Conservation (phyloP, 371 early-diverging fungal species). For the Amoeboaphelidium protococcarum region DNA sequence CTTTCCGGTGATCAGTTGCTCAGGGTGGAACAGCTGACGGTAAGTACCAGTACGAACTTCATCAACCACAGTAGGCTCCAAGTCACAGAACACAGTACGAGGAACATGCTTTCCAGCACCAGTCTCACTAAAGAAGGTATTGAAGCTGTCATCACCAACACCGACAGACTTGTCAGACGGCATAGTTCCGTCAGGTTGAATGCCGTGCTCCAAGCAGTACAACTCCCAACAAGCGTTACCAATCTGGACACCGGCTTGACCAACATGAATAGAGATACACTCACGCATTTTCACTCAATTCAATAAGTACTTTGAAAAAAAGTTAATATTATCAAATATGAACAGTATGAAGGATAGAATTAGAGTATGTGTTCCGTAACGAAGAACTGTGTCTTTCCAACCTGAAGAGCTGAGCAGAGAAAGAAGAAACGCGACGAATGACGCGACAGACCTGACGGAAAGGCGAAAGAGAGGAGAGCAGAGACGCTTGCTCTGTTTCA, state of each 20-base stretch:
- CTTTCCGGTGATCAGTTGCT: slow-evolving; percentile 92
- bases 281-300: no score
- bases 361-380: no score
- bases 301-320: not conserved
- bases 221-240: slow-evolving; percentile 99
- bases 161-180: slow-evolving; percentile 42
- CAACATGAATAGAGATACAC: slow-evolving; percentile 90
- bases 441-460: no score
- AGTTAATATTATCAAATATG: not conserved
- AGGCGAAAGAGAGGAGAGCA: no score
- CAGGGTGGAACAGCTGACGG: slow-evolving; percentile 94
- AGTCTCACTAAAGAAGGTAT: slow-evolving; percentile 91
- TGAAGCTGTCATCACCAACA: slow-evolving; percentile 48
- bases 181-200: slow-evolving; percentile 84
- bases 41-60: slow-evolving; percentile 88
- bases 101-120: slow-evolving; percentile 96
- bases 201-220: slow-evolving; percentile 94
- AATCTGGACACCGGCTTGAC: slow-evolving; percentile 98
- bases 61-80: slow-evolving; percentile 93
- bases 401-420: no score
- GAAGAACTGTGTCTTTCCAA: no score
- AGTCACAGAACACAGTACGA: slow-evolving; percentile 90
- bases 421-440: no score
- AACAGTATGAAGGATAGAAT: not conserved
- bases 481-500: no score